These are phyloP conservation scores for Citropsis articulata DNA, from an alignment of 345 rosid species.

Conservation along the genomic window DNA sequence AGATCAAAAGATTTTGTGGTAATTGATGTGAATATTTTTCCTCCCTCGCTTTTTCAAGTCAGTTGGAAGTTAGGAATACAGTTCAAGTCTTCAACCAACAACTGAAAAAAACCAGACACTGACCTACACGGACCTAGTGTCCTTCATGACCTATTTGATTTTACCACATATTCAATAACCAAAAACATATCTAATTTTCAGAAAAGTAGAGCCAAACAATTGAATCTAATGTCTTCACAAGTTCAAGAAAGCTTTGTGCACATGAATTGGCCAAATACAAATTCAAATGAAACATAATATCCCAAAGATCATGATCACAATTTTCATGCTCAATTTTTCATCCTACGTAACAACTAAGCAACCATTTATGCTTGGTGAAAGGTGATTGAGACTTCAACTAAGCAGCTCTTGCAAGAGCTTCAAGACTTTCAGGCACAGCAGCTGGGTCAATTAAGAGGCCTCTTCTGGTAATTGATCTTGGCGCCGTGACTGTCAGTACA, in stretches of 20 bases:
- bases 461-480: constrained; percentile 41
- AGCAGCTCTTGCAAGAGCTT: constrained; percentile 83
- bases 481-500: constrained; percentile 60
- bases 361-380: neutral
- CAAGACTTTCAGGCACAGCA: constrained; percentile 45
- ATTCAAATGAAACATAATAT: too few relatives aligned
- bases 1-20: too few relatives aligned
- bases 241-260: neutral
- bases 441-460: constrained; percentile 50
- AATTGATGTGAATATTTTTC: too few relatives aligned
- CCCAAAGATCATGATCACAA: neutral
- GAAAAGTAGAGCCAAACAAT: neutral
- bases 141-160: neutral
- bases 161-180: neutral
- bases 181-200: too few relatives aligned
- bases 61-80: too few relatives aligned
- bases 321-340: neutral
- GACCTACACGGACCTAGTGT: too few relatives aligned
- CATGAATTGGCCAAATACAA: neutral
- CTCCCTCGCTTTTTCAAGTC: too few relatives aligned
- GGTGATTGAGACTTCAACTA: constrained; percentile 16
- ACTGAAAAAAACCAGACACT: too few relatives aligned
- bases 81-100: too few relatives aligned
- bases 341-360: neutral
- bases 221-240: neutral